Base-by-base conservation (phyloP, 345 rosid genomes). In the Citrus cavaleriei region DNA sequence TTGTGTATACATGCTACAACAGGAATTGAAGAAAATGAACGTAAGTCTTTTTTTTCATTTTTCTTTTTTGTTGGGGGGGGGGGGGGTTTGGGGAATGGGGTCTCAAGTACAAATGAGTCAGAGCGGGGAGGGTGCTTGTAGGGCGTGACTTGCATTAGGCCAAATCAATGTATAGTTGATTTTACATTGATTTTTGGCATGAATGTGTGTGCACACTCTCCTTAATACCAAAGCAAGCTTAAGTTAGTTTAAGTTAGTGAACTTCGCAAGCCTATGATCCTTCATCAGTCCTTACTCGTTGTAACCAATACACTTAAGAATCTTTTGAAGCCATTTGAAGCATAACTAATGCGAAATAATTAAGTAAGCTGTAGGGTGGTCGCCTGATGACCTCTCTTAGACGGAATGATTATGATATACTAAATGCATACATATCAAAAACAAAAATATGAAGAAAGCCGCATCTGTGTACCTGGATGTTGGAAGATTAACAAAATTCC, bases 401-500 rank as follows among this genome's bases (percentile, higher is more conserved):
- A 22, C 5, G 3, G 22, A 32, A 28, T 32, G 63, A 72, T 55
- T 30, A 32, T 32, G 64, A 28, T 42, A 10, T 57, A 30, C 9
- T 30, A 10, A 72, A 72, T 24, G 7, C 18, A 19, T 57, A 34
- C 32, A 57, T 25, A 25, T 14, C n/a, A 60, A 30, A 40, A 63
- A 27, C 8, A 51, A 54, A 38, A 37, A 8, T 34, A 58, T 27
- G 78, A 59, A 60, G 72, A 35, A 34, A 34, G 65, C 51, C 24
- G 16, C 18, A 21, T 80, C 10, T 38, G 64, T 35, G 27, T 81
- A 89, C 90, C 92, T 87, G 80, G 84, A 71, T 5, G 82, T 62
- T 55, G 87, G 87, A 66, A 78, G 49, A 77, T 79, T 81, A 70
- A 81, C 74, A 13, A 81, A 76, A 80, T 74, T 77, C 81, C 87